Percentiles rank a stretch among this genome's conserved stretches.
These are phyloP conservation scores for Rutstroemia sp. DNA, from an alignment of 2,329 filamentous ascomycete species.

Conservation along the genomic window DNA sequence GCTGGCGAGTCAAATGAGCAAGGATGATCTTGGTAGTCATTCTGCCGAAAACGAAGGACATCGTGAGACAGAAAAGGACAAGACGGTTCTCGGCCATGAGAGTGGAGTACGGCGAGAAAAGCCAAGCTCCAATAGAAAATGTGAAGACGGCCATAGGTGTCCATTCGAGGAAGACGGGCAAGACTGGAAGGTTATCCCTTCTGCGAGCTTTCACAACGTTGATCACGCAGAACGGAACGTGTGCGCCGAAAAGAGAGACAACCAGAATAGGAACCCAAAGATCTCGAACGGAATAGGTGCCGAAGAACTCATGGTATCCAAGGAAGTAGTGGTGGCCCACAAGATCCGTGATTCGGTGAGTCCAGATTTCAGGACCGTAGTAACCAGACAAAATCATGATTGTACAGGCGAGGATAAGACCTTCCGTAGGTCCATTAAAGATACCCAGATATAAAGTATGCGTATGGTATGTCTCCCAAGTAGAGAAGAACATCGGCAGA, in stretches of 20 bases:
- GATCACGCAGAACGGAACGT: slow-evolving; percentile 82
- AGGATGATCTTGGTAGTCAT: slow-evolving; percentile 99
- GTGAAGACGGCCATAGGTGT: slow-evolving; percentile 82
- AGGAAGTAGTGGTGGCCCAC: slow-evolving; percentile 52
- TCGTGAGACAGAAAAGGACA: slow-evolving; percentile 83
- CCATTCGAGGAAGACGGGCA: slow-evolving; percentile 89
- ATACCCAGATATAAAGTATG: slow-evolving; percentile 94
- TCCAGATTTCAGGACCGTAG: slow-evolving; percentile 85
- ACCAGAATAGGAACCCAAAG: slow-evolving; percentile 75
- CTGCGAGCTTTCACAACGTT: slow-evolving; percentile 77
- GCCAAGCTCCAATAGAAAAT: slow-evolving; percentile 68
- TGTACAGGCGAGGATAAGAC: slow-evolving; percentile 76
- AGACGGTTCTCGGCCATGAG: slow-evolving; percentile 80
- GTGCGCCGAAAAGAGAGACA: slow-evolving; percentile 57
- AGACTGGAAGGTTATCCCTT: slow-evolving; percentile 62
- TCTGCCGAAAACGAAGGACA: slow-evolving; percentile 95
- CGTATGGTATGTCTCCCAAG: slow-evolving; percentile 98
- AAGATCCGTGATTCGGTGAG: slow-evolving; percentile 61
- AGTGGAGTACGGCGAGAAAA: slow-evolving; percentile 81
- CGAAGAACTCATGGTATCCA: slow-evolving; percentile 51
- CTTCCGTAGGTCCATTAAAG: slow-evolving; percentile 96
- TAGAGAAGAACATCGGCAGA: slow-evolving; percentile 98
- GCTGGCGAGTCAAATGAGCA: slow-evolving; percentile 84
- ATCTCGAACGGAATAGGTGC: slow-evolving; percentile 70
- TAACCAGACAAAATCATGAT: slow-evolving; percentile 84